Evolutionary conservation across 2,329 filamentous ascomycete genomes (phyloP).

Genomic region (Alternaria arbusti): DNA sequence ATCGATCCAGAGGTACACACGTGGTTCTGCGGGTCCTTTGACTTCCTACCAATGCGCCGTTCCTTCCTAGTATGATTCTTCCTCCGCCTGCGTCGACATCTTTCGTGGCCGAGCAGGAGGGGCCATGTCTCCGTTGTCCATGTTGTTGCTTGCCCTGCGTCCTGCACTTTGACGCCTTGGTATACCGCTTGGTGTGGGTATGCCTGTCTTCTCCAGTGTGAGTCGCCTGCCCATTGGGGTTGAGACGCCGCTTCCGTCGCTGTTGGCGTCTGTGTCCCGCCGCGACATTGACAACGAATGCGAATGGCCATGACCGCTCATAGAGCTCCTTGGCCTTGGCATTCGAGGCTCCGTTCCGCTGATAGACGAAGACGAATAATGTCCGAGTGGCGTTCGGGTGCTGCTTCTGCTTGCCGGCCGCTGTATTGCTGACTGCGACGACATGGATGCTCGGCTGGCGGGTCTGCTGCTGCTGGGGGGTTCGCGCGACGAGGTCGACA

Average conservation of each 20-base stretch:
- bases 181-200: slow-evolving; percentile 57
- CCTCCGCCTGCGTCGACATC: slow-evolving; percentile 59
- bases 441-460: slow-evolving; percentile 68
- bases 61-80: slow-evolving; percentile 61
- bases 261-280: slow-evolving; percentile 58
- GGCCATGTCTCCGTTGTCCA: slow-evolving; percentile 54
- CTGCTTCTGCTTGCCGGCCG: slow-evolving; percentile 70
- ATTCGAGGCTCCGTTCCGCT: slow-evolving; percentile 52
- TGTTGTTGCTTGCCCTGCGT: slow-evolving; percentile 47
- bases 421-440: slow-evolving; percentile 29
- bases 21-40: slow-evolving; percentile 22
- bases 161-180: slow-evolving; percentile 61
- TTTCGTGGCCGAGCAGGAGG: slow-evolving; percentile 57
- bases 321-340: slow-evolving; percentile 71
- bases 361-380: slow-evolving; percentile 57
- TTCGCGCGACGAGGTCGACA: slow-evolving; percentile 38
- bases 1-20: slow-evolving; percentile 18
- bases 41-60: slow-evolving; percentile 4
- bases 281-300: slow-evolving; percentile 40
- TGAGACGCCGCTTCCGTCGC: slow-evolving; percentile 44
- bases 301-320: slow-evolving; percentile 58
- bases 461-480: slow-evolving; percentile 66
- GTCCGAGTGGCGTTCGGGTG: slow-evolving; percentile 68
- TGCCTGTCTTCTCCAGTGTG: slow-evolving; percentile 55
- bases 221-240: slow-evolving; percentile 56